Evolutionary conservation across 1,139 yeast species (phyloP).

Genomic region (Pichiaceae sp.): DNA sequence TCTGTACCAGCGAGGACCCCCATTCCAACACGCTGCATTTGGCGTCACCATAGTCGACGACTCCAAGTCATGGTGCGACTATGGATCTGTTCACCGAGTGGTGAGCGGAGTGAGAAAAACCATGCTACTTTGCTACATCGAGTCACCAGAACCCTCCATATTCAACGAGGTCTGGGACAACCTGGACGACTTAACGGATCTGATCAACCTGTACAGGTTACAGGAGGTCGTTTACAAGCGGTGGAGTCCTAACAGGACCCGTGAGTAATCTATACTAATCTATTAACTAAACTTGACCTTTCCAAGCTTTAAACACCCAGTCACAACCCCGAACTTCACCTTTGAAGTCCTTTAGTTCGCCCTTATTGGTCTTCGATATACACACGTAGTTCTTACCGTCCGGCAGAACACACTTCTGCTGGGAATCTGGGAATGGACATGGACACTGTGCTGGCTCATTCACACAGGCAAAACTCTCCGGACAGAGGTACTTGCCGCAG

Average conservation of each 20-base stretch:
- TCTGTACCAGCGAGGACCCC: conserved; percentile 86
- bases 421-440: conserved; percentile 82
- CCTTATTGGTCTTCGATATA: conserved; percentile 43
- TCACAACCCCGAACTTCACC: conserved; percentile 59
- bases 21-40: conserved; percentile 89
- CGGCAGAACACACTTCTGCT: conserved; percentile 72
- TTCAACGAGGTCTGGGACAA: conserved; percentile 25
- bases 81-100: conserved; percentile 67
- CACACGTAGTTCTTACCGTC: conserved; percentile 59
- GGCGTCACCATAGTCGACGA: conserved; percentile 29
- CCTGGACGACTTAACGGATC: conserved; percentile 11
- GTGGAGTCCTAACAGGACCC: conserved; percentile 76
- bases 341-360: conserved; percentile 26
- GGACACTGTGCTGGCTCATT: conserved; percentile 67
- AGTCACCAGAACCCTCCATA: conserved; percentile 29
- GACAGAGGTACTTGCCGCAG: conserved; percentile 73
- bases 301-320: conserved; percentile 51
- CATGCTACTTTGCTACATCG: conserved; percentile 61
- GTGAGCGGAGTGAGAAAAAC: conserved; percentile 83
- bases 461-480: conserved; percentile 77
- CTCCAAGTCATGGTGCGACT: conserved; percentile 48
- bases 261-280: background rate
- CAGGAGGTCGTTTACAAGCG: conserved; percentile 64
- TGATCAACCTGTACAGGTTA: conserved; percentile 23
- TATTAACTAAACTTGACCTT: conserved; percentile 21